Base-by-base conservation (phyloP, 306 rosid genomes). In the Corylus heterophylla region DNA sequence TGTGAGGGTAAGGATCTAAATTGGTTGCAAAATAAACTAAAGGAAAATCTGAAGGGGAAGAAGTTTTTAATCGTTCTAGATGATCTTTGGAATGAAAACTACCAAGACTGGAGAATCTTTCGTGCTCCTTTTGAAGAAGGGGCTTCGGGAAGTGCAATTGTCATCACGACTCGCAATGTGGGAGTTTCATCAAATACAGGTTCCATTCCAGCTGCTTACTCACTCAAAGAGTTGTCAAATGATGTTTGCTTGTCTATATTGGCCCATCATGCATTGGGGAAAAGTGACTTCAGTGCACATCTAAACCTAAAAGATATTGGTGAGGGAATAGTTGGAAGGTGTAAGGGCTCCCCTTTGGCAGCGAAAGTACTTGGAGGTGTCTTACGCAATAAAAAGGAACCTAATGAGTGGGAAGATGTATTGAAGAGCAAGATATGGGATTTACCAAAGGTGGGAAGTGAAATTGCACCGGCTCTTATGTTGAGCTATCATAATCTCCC, bases 401-500 rank as follows among this genome's bases (percentile, higher is more conserved):
- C 3, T 27, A 7, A 8, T 10, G 64, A 69, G 3, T 69, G 74
- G 74, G 54, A 42, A 69, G 7, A 18, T 18, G 74, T 4, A 9
- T n/a, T 42, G 22, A 56, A 35, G 1, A 73, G 18, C 13, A n/a
- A 51, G 25, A 55, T 73, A 7, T 73, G 76, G 76, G 27, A 73
- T 73, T 2, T 54, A 9, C 9, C 63, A 48, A 18, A 31, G 20
- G 61, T 58, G 3, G 14, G 61, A 2, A 20, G 16, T 31, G 39
- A 22, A 2, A 35, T 78, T n/a, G 0, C 71, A 5, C 63, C 72
- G 27, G 59, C 63, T 3, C 52, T 78, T 54, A 71, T 31, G 27
- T n/a, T 78, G 17, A 71, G 77, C 55, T 78, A 59, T 10, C 42
- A 45, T 11, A 5, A 59, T 59, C 74, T 78, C 51, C 71, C 82